Evolutionary conservation across 805 yeast genomes (phyloP), one percentile per base, ranked within the genome.

Genomic region (Isabelozyma gotoi): DNA sequence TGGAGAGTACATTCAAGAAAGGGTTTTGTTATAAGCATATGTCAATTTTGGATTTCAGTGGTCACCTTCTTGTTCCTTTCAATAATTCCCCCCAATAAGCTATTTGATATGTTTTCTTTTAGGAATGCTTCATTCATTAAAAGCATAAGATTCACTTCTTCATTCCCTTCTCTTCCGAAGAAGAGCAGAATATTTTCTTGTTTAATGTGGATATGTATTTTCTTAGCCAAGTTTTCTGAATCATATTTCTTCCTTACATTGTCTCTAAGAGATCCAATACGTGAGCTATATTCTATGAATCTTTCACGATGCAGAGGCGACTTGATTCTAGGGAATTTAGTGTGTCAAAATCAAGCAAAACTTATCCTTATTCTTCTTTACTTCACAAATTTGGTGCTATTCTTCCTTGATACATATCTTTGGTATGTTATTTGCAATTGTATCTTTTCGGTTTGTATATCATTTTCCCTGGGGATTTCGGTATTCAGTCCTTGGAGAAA

Each of bases 361-460:
- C 31, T 66, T 4, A 49, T 60, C 2, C 47, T 67, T 38, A 47
- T 47, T 1, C 41, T 68, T 19, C 51, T 67, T 10, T 51, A 50
- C 29, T 31, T 59, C 7, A 55, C 67, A 0, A 59, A 66, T 44
- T 51, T 68, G 42, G 55, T 64, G 12, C 49, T 68, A n/a, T 68
- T 67, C 44, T 65, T 68, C 45, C 54, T 68, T 5, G 73, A 68
- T 44, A 65, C 73, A 4, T 68, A 68, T 38, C 55, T 67, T n/a
- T 68, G 73, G 73, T 68, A 68, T 49, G 56, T 67, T 27, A 59
- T 68, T 32, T 57, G 66, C 51, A 67, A 65, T 46, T 63, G 71
- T 41, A 36, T 66, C 4, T 63, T 68, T 45, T 65, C 71, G 5
- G 57, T 64, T 4, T 55, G 52, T 2, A 48, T 67, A 18, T 63